These are phyloP conservation scores for Hyaloscypha hepaticicola DNA, from an alignment of 495 filamentous ascomycete genomes.

Conservation along the genomic window DNA sequence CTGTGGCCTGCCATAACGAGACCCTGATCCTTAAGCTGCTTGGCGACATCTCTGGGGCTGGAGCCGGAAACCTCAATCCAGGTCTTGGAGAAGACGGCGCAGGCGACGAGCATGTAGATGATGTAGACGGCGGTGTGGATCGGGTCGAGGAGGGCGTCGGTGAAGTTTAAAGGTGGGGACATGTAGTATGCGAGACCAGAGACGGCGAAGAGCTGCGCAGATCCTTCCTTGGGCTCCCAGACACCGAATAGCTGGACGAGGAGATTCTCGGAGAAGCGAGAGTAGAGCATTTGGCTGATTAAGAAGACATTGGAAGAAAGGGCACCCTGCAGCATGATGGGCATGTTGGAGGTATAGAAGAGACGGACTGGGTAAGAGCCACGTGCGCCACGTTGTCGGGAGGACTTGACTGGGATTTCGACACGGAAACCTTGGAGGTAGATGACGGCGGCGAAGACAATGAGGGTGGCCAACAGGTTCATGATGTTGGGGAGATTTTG, in stretches of 20 bases:
- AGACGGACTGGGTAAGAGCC: slow-evolving; percentile 78
- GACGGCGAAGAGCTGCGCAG: slow-evolving; percentile 87
- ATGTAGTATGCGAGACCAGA: slow-evolving; percentile 99
- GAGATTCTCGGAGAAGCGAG: slow-evolving; percentile 96
- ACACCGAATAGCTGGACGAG: slow-evolving; percentile 94
- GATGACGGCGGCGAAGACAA: slow-evolving; percentile 96
- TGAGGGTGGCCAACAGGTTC: slow-evolving; percentile 91
- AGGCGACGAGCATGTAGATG: slow-evolving; percentile 93
- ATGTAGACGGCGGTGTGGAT: slow-evolving; percentile 97
- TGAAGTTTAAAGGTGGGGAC: slow-evolving; percentile 97
- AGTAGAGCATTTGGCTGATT: slow-evolving; percentile 98
- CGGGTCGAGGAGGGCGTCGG: slow-evolving; percentile 91
- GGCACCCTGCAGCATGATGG: slow-evolving; percentile 99
- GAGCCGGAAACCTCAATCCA: slow-evolving; percentile 99
- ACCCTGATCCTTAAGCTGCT: slow-evolving; percentile 99
- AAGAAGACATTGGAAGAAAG: slow-evolving; percentile 99
- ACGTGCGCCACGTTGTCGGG: slow-evolving; percentile 96
- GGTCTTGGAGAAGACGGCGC: slow-evolving; percentile 98
- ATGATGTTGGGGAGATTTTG: slow-evolving; percentile 99
- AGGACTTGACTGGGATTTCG: slow-evolving; percentile 99
- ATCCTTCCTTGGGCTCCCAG: slow-evolving; percentile 97
- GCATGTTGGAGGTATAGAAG: slow-evolving; percentile 93
- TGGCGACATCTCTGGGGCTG: slow-evolving; percentile 95
- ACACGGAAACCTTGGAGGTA: slow-evolving; percentile 99
- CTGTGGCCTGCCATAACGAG: slow-evolving; percentile 99